Evolutionary conservation across 305 asterid species (phyloP), one percentile per base, ranked within the genome.

Genomic region (Rubia tinctorum): DNA sequence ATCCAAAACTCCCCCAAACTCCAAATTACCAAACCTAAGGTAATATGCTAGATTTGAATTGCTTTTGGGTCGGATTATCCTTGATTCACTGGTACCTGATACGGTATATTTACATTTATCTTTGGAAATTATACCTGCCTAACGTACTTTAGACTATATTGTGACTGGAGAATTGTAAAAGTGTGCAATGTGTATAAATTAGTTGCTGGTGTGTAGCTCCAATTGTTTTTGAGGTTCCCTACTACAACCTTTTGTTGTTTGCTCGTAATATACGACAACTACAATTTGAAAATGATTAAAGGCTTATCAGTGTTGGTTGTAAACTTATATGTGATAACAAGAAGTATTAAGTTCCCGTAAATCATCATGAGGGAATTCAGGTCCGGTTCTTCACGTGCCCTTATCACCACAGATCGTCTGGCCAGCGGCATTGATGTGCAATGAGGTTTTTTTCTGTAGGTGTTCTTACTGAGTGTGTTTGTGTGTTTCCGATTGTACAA

Each of bases 361-460:
- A 86, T 90, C 71, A 92, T 92, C 60, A 92, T 92, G 98, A 80
- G 95, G 27, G 97, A 92, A 42, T 93, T 93, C 82, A 78, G 97
- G n/a, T 91, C 97, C 0, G 98, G 98, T 2, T 91, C 97, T 0
- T 91, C 97, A 20, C 86, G 98, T 4, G 98, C 89, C 69, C 91
- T 93, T 61, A 93, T 91, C 84, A 93, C 98, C 44, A 91, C 97
- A 0, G 98, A 91, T 78, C 89, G 91, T 23, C 76, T 93, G 81
- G 98, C 98, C 30, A 92, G 98, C 64, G 98, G 98, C 75, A 93
- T 93, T 47, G 98, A 93, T 62, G 98, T 91, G 47, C 97, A 92
- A 80, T 96, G 89, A 30, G 34, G n/a, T n/a, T n/a, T n/a, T n/a
- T n/a, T n/a, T n/a, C n/a, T n/a, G n/a, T n/a, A n/a, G n/a, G n/a